A percentile compares a stretch with the other conserved stretches of the same genome.
phyloP scores from a whole-genome alignment of 2,329 filamentous ascomycete genomes.

The Lecanosticta acicola region DNA sequence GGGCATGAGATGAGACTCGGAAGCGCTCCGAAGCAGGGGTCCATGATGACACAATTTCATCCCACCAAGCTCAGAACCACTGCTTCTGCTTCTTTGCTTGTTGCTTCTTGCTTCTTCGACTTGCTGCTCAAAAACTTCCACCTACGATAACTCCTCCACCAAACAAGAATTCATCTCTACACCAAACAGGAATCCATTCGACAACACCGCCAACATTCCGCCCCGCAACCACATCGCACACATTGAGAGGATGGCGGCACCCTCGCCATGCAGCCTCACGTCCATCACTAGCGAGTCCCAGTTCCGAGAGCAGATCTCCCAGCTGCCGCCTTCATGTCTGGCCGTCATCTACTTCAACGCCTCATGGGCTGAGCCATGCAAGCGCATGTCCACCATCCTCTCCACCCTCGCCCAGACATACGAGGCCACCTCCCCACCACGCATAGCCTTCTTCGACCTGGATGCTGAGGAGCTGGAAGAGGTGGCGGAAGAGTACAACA shows the following conservation, averaged over 20 bases:
- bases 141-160: background rate
- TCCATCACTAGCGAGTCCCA: conserved; percentile 69
- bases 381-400: conserved; percentile 86
- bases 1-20: background rate
- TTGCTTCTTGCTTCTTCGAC: too few relatives aligned
- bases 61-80: background rate
- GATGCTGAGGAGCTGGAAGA: conserved; percentile 94
- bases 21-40: background rate
- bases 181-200: too few relatives aligned
- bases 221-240: conserved; percentile 4
- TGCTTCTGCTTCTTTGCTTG: too few relatives aligned
- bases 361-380: conserved; percentile 92
- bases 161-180: too few relatives aligned
- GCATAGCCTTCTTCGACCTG: conserved; percentile 79
- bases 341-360: conserved; percentile 91
- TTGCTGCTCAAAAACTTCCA: background rate
- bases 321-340: conserved; percentile 64
- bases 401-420: conserved; percentile 81
- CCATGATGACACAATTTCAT: background rate
- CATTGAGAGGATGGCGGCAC: conserved; percentile 6
- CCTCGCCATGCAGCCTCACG: conserved; percentile 50
- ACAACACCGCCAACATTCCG: conserved; percentile 8
- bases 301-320: conserved; percentile 64
- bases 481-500: conserved; percentile 85
- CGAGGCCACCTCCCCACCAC: conserved; percentile 57